Percentiles rank a stretch among this genome's conserved stretches.
Conservation (phyloP, 768 basidiomycete genomes). For the Pulveroboletus frians region DNA sequence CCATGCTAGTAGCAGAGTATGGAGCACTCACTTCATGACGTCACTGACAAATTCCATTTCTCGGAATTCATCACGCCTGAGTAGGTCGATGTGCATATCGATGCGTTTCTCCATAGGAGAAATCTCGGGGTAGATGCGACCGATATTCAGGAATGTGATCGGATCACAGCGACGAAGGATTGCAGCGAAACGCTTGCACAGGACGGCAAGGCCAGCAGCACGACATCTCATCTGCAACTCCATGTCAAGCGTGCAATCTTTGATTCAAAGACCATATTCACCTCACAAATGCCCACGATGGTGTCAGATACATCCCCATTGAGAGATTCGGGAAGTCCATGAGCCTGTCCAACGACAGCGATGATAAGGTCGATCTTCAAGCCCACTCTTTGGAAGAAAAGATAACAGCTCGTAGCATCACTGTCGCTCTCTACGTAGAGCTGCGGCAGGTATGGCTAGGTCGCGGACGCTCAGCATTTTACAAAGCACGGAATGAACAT, state of each 20-base stretch:
- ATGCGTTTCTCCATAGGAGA: constrained; percentile 85
- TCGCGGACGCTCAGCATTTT: background rate
- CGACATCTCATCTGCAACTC: constrained; percentile 69
- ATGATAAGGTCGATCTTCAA: constrained; percentile 86
- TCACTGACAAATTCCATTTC: constrained; percentile 93
- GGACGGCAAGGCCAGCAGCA: constrained; percentile 69
- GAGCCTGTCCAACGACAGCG: constrained; percentile 71
- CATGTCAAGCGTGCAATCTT: background rate
- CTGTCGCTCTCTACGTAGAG: constrained; percentile 85
- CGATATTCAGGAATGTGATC: constrained; percentile 80
- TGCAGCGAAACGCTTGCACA: constrained; percentile 88
- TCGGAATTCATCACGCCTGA: constrained; percentile 85
- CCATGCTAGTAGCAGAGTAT: background rate
- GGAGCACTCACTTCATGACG: constrained; percentile 66
- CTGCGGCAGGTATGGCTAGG: constrained; percentile 85
- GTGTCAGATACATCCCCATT: constrained; percentile 77
- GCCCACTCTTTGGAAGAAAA: constrained; percentile 89
- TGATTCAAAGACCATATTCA: constrained; percentile 28
- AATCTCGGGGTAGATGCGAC: constrained; percentile 79
- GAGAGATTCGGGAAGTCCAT: constrained; percentile 81
- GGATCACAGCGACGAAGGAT: constrained; percentile 77
- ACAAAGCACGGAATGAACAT: background rate
- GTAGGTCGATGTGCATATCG: constrained; percentile 83
- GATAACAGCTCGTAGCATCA: constrained; percentile 82
- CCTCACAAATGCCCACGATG: constrained; percentile 94